These are phyloP conservation scores for Diaporthe longicolla DNA, from an alignment of 2,329 filamentous ascomycete genomes.

Conservation along the genomic window DNA sequence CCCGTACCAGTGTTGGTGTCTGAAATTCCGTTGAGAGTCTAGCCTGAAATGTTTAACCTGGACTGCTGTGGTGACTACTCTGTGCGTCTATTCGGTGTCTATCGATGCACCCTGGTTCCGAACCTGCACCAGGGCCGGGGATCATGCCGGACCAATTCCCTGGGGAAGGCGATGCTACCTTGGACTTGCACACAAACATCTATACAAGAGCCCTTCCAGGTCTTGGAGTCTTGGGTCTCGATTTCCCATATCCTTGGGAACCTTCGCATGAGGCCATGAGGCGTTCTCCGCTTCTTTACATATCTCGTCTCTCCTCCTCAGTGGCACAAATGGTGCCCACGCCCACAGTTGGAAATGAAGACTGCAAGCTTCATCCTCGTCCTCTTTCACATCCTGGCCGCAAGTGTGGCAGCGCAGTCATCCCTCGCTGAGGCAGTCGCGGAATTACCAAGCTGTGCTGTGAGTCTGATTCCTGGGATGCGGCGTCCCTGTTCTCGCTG, in stretches of 20 bases:
- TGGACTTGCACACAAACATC: background rate
- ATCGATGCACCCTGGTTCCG: background rate
- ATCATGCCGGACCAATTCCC: slow-evolving; percentile 8
- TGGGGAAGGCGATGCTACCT: slow-evolving; percentile 2
- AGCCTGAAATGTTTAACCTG: background rate
- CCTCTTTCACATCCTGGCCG: slow-evolving; percentile 9
- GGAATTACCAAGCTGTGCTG: slow-evolving; percentile 6
- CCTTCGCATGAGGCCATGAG: slow-evolving; percentile 9
- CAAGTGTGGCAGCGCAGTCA: background rate
- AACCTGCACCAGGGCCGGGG: background rate
- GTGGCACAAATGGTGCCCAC: background rate
- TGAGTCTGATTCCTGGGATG: background rate
- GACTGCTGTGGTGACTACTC: background rate
- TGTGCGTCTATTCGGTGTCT: background rate
- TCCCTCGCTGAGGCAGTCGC: background rate
- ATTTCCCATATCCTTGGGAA: slow-evolving; percentile 8
- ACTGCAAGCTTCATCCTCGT: background rate
- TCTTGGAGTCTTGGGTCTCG: background rate
- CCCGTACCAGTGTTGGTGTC: background rate
- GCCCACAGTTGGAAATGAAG: slow-evolving; percentile 14
- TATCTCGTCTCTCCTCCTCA: background rate
- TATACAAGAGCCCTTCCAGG: background rate
- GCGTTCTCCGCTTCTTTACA: slow-evolving; percentile 3
- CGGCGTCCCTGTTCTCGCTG: background rate
- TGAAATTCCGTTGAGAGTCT: background rate